These are phyloP conservation scores for Hypoxylon sp. DNA, from an alignment of 2,329 filamentous ascomycete species.

Conservation along the genomic window DNA sequence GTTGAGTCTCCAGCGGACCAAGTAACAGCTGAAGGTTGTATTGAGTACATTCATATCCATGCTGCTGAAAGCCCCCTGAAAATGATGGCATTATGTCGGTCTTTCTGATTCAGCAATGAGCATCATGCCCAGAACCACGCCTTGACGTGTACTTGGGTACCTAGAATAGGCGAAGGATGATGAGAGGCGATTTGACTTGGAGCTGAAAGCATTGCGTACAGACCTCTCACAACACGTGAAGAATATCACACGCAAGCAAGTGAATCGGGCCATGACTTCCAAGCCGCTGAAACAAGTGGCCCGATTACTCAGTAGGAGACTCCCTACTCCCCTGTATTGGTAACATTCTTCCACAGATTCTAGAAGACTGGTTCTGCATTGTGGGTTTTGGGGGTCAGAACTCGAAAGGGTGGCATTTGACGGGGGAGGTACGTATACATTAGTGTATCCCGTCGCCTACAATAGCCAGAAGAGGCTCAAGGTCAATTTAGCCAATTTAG, in stretches of 20 bases:
- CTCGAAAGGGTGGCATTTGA: conserved; percentile 3
- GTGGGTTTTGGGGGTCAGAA: conserved; percentile 10
- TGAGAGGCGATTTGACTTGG: not conserved
- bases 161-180: not conserved
- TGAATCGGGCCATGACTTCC: conserved; percentile 12
- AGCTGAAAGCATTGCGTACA: conserved; percentile 13
- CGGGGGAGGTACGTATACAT: conserved; percentile 4
- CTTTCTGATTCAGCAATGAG: conserved; percentile 25
- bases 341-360: conserved; percentile 13
- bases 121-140: conserved; percentile 13
- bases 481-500: conserved; percentile 12
- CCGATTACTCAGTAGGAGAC: conserved; percentile 24
- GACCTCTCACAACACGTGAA: conserved; percentile 19
- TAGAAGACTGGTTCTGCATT: conserved; percentile 28
- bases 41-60: conserved; percentile 29
- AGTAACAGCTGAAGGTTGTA: conserved; percentile 30
- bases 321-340: conserved; percentile 28
- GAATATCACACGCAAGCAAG: conserved; percentile 4
- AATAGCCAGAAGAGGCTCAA: conserved; percentile 3
- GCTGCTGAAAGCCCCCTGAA: conserved; percentile 26
- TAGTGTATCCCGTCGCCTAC: conserved; percentile 12
- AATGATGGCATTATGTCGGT: conserved; percentile 42
- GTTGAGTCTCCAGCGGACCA: conserved; percentile 30
- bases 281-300: conserved; percentile 32
- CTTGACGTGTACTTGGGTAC: conserved; percentile 17